Conservation (phyloP, 257 asterid species). For the Thymus quinquecostatus region DNA sequence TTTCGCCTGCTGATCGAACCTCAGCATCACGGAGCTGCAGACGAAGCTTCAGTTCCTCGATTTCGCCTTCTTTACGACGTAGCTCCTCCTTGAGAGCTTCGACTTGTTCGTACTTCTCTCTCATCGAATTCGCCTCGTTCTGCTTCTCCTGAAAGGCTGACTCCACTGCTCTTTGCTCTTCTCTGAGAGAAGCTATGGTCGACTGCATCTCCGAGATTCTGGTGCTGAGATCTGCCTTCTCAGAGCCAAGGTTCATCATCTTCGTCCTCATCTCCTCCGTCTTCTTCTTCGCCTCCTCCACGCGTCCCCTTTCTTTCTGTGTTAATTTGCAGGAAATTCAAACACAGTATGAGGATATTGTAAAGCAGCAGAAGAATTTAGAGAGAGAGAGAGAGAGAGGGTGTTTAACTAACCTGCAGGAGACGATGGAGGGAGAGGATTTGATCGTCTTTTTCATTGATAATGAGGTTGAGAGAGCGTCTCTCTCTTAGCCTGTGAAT, state of each 20-base stretch:
- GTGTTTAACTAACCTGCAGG: constrained; percentile 50
- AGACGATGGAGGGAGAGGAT: constrained; percentile 57
- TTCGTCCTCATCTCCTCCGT: constrained; percentile 61
- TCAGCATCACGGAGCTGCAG: constrained; percentile 38
- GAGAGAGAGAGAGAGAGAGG: background rate
- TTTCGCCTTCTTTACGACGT: constrained; percentile 45
- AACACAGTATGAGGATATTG: background rate
- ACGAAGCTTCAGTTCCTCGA: constrained; percentile 43
- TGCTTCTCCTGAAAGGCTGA: constrained; percentile 55
- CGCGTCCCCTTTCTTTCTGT: constrained; percentile 63
- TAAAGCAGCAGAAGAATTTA: background rate
- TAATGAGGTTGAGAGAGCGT: constrained; percentile 46
- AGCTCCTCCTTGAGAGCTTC: constrained; percentile 39
- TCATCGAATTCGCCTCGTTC: constrained; percentile 49
- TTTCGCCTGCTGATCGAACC: constrained; percentile 37
- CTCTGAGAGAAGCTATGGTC: constrained; percentile 59
- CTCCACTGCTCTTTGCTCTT: constrained; percentile 56
- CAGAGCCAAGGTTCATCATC: constrained; percentile 45
- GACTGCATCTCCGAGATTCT: constrained; percentile 64
- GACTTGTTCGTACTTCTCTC: constrained; percentile 24
- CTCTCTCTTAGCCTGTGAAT: constrained; percentile 58
- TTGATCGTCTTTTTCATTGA: constrained; percentile 54
- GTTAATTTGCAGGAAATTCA: background rate
- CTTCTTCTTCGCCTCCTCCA: constrained; percentile 49
- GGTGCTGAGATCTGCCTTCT: constrained; percentile 49